phyloP scores from a whole-genome alignment of 169 alveolate species.

The Plasmodium gonderi region DNA sequence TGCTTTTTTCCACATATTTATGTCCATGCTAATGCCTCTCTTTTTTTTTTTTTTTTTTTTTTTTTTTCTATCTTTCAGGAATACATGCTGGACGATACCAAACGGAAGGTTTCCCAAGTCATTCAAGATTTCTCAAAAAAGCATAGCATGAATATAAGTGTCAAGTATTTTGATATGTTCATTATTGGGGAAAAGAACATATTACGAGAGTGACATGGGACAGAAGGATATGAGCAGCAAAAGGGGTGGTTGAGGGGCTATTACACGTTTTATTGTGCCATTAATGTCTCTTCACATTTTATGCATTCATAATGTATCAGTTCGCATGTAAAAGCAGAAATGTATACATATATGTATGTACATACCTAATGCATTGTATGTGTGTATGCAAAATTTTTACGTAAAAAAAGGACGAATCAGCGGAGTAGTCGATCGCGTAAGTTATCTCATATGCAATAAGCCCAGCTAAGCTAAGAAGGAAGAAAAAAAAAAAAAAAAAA shows the following conservation, averaged over 20 bases:
- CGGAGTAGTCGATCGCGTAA: no score
- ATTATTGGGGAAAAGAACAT: slow-evolving; percentile 58
- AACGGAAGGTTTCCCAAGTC: slow-evolving; percentile 66
- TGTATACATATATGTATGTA: no score
- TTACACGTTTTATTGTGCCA: no score
- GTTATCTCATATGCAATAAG: no score
- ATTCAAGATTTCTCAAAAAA: slow-evolving; percentile 30
- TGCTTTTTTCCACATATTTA: background rate
- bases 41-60: background rate
- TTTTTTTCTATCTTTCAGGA: slow-evolving; percentile 1
- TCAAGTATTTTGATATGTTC: slow-evolving; percentile 37
- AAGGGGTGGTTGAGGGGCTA: background rate
- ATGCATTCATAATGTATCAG: no score
- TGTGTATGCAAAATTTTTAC: no score
- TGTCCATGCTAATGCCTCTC: no score
- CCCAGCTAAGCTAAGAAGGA: no score
- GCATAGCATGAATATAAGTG: slow-evolving; percentile 35
- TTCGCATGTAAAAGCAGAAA: no score
- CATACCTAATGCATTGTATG: no score
- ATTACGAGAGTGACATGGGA: slow-evolving; percentile 9
- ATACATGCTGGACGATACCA: slow-evolving; percentile 71
- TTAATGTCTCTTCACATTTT: no score
- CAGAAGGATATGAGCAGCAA: background rate
- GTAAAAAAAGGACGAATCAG: no score
- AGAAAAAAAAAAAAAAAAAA: background rate